A percentile compares a stretch with the other conserved stretches of the same genome.
Conservation (phyloP, 164 flowering plant genomes). For the Paratinospora sagittata region DNA sequence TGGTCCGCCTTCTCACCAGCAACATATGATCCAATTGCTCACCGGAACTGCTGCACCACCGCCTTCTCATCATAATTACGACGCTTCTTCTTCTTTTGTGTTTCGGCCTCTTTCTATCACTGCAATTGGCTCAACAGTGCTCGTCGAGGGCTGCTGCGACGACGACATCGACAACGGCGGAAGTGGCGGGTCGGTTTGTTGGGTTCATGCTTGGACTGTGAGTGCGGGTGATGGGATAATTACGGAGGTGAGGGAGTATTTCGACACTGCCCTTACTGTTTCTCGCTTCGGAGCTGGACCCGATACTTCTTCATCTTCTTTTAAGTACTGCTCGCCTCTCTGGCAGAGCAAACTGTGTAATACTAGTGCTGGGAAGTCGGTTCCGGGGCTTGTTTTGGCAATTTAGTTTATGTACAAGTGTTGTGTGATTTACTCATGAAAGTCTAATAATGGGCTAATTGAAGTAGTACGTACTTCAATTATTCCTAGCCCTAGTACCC, state of each 20-base stretch:
- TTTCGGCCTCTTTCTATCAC: constrained; percentile 39
- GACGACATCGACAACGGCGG: constrained; percentile 2
- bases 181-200: constrained; percentile 34
- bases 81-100: constrained; percentile 12
- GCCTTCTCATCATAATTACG: background rate
- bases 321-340: constrained; percentile 42
- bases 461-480: too few species aligned
- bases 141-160: constrained; percentile 62
- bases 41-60: constrained; percentile 32
- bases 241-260: constrained; percentile 68
- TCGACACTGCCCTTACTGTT: constrained; percentile 71
- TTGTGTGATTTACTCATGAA: too few species aligned
- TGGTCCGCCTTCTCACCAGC: constrained; percentile 86
- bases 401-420: constrained; percentile 16
- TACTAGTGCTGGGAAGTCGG: constrained; percentile 43
- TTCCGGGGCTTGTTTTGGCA: constrained; percentile 77
- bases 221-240: constrained; percentile 50
- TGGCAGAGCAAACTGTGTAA: constrained; percentile 58
- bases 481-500: too few species aligned
- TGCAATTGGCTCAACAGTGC: constrained; percentile 48
- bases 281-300: constrained; percentile 30
- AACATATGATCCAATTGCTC: constrained; percentile 75
- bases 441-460: too few species aligned
- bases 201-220: constrained; percentile 84
- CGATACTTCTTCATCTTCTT: background rate